phyloP scores from a whole-genome alignment of 495 filamentous ascomycete genomes.

The Aspergillus asperescens region DNA sequence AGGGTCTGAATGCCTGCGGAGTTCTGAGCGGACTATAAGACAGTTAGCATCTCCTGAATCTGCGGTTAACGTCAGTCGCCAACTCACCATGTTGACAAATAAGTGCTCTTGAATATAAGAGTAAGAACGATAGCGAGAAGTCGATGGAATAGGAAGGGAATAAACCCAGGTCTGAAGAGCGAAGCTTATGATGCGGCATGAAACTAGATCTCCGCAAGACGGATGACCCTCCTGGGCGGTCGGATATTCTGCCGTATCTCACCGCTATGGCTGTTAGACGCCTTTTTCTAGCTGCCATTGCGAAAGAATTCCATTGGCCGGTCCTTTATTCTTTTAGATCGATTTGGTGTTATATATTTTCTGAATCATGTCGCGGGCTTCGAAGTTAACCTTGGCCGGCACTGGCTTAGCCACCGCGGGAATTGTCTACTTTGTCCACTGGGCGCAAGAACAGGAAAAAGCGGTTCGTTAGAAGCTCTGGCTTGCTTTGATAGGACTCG shows the following conservation, averaged over 20 bases:
- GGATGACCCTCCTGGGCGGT: slow-evolving; percentile 38
- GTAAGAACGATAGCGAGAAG: background rate
- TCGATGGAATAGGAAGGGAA: background rate
- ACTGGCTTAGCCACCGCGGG: slow-evolving; percentile 70
- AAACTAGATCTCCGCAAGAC: slow-evolving; percentile 26
- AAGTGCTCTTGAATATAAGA: slow-evolving; percentile 8
- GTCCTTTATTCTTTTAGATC: background rate
- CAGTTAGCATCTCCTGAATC: slow-evolving; percentile 25
- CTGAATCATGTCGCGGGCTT: slow-evolving; percentile 71
- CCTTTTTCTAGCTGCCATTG: background rate
- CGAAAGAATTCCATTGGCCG: no score
- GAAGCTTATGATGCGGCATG: slow-evolving; percentile 32
- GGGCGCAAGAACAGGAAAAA: slow-evolving; percentile 79
- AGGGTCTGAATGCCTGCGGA: slow-evolving; percentile 96
- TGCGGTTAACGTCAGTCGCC: background rate
- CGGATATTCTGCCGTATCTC: slow-evolving; percentile 26
- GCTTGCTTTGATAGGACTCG: background rate
- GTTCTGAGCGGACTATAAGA: slow-evolving; percentile 86
- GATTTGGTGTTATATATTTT: background rate
- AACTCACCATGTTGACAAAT: slow-evolving; percentile 37
- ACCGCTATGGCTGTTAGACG: slow-evolving; percentile 29
- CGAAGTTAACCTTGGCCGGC: slow-evolving; percentile 75
- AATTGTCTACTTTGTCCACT: slow-evolving; percentile 84
- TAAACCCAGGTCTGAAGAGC: slow-evolving; percentile 18
- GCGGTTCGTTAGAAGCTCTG: slow-evolving; percentile 49